Conservation (phyloP, 2,329 filamentous ascomycete genomes). For the Alternaria sp. region DNA sequence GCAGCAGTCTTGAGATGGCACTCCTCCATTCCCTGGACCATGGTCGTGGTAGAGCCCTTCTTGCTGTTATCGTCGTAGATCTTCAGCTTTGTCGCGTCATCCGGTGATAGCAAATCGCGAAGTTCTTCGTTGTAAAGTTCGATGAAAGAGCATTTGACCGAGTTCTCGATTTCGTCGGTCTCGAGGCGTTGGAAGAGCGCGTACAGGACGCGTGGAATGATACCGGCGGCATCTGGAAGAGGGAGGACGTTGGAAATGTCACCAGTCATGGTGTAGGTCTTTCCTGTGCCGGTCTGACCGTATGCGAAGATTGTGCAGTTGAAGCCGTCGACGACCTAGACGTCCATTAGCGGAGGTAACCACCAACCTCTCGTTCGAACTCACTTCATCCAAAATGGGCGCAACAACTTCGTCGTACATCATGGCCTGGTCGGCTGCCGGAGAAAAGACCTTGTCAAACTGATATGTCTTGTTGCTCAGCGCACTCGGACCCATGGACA, state of each 20-base stretch:
- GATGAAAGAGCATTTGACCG: conserved; percentile 97
- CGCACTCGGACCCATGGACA: conserved; percentile 91
- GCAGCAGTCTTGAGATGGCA: conserved; percentile 84
- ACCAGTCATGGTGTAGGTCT: conserved; percentile 99
- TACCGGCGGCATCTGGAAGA: conserved; percentile 88
- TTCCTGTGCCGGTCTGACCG: conserved; percentile 96
- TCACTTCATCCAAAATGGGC: conserved; percentile 89
- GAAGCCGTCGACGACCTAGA: conserved; percentile 86
- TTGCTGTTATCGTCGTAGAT: conserved; percentile 89
- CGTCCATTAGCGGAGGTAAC: conserved; percentile 12
- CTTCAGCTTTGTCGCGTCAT: conserved; percentile 86
- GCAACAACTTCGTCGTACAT: conserved; percentile 94
- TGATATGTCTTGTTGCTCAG: conserved; percentile 95
- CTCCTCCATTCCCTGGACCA: conserved; percentile 98
- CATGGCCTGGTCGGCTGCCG: conserved; percentile 90
- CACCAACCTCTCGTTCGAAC: no score
- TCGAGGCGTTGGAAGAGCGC: conserved; percentile 86
- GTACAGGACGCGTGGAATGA: conserved; percentile 90
- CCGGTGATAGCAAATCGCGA: conserved; percentile 81
- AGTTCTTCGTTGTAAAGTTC: conserved; percentile 98
- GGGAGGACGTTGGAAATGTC: conserved; percentile 93
- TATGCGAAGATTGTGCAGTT: conserved; percentile 99
- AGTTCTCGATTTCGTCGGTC: conserved; percentile 76
- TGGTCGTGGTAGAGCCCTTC: conserved; percentile 81
- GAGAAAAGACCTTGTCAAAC: conserved; percentile 97